These are phyloP conservation scores for Miscanthus lutarioriparius DNA, from an alignment of 176 grass and related monocot species.

Conservation along the genomic window DNA sequence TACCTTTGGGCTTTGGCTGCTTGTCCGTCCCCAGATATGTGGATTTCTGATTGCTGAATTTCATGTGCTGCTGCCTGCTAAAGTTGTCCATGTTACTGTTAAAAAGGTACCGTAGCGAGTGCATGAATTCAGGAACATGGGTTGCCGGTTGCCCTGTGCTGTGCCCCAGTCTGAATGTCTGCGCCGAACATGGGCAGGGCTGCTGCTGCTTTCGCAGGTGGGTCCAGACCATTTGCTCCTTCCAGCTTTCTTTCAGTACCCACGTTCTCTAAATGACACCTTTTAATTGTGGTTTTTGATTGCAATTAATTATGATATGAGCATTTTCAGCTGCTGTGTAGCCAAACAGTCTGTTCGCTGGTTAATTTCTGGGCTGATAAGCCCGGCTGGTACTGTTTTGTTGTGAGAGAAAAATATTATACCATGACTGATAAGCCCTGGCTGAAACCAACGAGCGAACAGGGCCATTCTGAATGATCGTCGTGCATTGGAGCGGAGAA, in stretches of 20 bases:
- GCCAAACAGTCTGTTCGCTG: too few relatives aligned
- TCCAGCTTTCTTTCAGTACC: neutral
- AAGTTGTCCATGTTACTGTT: neutral
- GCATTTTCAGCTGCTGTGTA: too few relatives aligned
- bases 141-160: neutral
- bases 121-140: slow-evolving; percentile 33
- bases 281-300: neutral
- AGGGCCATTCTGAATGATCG: too few relatives aligned
- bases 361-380: too few relatives aligned
- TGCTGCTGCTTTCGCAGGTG: neutral
- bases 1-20: neutral
- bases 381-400: too few relatives aligned
- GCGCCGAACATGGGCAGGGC: neutral
- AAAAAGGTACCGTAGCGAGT: neutral
- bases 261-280: neutral
- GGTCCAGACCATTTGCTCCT: neutral
- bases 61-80: neutral
- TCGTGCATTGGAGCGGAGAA: too few relatives aligned
- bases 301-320: neutral
- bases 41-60: neutral
- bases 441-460: too few relatives aligned
- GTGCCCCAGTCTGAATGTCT: too few relatives aligned
- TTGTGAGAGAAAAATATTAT: too few relatives aligned
- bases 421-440: too few relatives aligned
- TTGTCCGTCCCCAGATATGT: neutral